Percentiles rank a stretch among this genome's conserved stretches.
phyloP scores from a whole-genome alignment of 208 protist genomes.

The Jaenimonas drosophilae region DNA sequence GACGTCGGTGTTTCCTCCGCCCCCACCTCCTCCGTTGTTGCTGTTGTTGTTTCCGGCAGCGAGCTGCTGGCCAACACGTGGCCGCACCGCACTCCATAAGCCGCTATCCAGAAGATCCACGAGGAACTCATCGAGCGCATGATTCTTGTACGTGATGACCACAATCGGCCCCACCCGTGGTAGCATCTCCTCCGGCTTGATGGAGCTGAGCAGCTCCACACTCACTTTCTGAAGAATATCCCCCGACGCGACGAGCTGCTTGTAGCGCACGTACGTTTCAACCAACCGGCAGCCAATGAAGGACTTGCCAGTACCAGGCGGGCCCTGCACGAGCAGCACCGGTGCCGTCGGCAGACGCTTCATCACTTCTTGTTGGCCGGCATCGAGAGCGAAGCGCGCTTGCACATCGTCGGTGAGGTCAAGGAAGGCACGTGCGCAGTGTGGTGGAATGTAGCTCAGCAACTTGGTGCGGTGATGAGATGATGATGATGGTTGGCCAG shows the following conservation, averaged over 20 bases:
- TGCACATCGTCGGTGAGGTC: constrained; percentile 57
- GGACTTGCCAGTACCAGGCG: constrained; percentile 93
- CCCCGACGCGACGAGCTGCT: constrained; percentile 73
- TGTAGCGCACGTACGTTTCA: constrained; percentile 83
- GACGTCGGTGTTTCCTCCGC: constrained; percentile 9
- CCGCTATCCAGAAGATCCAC: constrained; percentile 64
- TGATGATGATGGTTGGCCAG: too few species aligned
- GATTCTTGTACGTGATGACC: constrained; percentile 93
- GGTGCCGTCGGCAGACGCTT: constrained; percentile 41
- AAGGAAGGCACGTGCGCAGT: constrained; percentile 68
- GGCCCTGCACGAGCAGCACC: constrained; percentile 89
- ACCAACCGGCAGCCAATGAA: constrained; percentile 90
- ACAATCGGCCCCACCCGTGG: constrained; percentile 82
- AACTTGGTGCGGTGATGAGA: constrained; percentile 6
- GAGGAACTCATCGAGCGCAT: constrained; percentile 93
- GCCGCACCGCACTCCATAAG: constrained; percentile 55
- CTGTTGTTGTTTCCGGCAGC: constrained; percentile 15
- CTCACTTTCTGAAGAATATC: constrained; percentile 83
- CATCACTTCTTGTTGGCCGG: constrained; percentile 74
- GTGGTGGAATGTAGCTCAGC: constrained; percentile 65
- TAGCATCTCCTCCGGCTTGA: constrained; percentile 37
- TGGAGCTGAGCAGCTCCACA: constrained; percentile 49
- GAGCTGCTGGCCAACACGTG: constrained; percentile 24
- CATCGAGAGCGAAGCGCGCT: constrained; percentile 49
- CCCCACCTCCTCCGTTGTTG: neutral